Conservation (phyloP, 75 land plant species). For the Ceratopteris richardii region DNA sequence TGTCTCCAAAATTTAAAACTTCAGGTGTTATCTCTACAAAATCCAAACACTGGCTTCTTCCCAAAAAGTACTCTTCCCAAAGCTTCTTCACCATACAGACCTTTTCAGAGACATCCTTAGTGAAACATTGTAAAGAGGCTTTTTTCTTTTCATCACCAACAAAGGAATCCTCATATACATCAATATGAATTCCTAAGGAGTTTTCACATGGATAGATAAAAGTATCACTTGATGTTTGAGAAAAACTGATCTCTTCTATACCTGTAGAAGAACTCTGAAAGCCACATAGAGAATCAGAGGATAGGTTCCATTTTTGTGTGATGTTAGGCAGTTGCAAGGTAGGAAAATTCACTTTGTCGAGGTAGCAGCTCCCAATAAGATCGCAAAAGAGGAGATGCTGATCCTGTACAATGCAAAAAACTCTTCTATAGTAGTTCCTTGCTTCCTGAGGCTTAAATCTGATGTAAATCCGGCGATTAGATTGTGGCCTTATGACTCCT, state of each 20-base stretch:
- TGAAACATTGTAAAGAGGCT: background rate
- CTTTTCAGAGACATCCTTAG: background rate
- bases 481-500: conserved; percentile 11
- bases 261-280: too few relatives aligned
- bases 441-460: conserved; percentile 19
- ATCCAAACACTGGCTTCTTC: conserved; percentile 24
- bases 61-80: conserved; percentile 30
- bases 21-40: conserved; percentile 13
- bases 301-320: conserved; percentile 17
- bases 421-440: conserved; percentile 29
- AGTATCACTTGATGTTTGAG: too few relatives aligned
- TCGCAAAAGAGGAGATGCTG: conserved; percentile 32
- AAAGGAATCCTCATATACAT: background rate
- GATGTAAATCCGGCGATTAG: conserved; percentile 9
- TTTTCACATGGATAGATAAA: too few relatives aligned
- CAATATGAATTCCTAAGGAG: background rate
- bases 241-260: too few relatives aligned
- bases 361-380: conserved; percentile 26
- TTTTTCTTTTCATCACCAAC: background rate
- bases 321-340: conserved; percentile 22
- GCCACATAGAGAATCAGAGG: too few relatives aligned
- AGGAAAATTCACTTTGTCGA: conserved; percentile 16
- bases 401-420: conserved; percentile 22
- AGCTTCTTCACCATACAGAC: conserved; percentile 15
- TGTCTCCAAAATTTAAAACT: conserved; percentile 19